A percentile compares a stretch with the other conserved stretches of the same genome.
phyloP scores from a whole-genome alignment of 768 basidiomycete genomes.

The Sistotremastrum suecicum region DNA sequence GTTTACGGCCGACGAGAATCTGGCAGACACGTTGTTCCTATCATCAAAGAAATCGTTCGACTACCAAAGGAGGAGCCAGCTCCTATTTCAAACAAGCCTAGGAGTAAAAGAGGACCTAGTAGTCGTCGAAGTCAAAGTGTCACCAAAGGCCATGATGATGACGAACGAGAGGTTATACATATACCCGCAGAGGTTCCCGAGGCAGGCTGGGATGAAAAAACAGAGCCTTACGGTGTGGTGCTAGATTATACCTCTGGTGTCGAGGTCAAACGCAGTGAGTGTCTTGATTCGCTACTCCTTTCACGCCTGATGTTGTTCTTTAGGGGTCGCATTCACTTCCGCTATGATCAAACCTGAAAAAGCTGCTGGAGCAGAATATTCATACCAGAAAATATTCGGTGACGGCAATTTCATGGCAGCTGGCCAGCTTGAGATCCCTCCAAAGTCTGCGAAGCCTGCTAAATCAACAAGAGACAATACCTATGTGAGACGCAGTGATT shows the following conservation, averaged over 20 bases:
- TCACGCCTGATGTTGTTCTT: background rate
- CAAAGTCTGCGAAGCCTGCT: constrained; percentile 64
- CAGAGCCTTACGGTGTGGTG: constrained; percentile 49
- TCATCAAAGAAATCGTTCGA: constrained; percentile 14
- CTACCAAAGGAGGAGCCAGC: constrained; percentile 22
- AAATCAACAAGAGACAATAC: constrained; percentile 91
- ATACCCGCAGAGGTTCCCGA: constrained; percentile 14
- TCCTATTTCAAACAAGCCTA: constrained; percentile 24
- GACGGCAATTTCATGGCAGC: constrained; percentile 88
- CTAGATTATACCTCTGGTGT: constrained; percentile 47
- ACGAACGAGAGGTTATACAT: constrained; percentile 11
- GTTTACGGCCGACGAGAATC: constrained; percentile 58
- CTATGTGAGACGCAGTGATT: constrained; percentile 42
- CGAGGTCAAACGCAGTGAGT: constrained; percentile 62
- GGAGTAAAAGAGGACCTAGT: constrained; percentile 22
- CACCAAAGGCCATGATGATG: constrained; percentile 26
- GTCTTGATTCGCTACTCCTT: background rate
- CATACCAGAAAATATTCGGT: constrained; percentile 83
- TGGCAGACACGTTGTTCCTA: constrained; percentile 31
- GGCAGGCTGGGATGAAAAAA: constrained; percentile 80
- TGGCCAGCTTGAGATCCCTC: constrained; percentile 74
- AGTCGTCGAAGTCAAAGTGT: constrained; percentile 7
- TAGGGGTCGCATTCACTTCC: constrained; percentile 71
- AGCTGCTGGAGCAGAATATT: constrained; percentile 56
- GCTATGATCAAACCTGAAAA: constrained; percentile 48